These are phyloP conservation scores for Mycena venus DNA, from an alignment of 768 basidiomycete genomes.

Conservation along the genomic window DNA sequence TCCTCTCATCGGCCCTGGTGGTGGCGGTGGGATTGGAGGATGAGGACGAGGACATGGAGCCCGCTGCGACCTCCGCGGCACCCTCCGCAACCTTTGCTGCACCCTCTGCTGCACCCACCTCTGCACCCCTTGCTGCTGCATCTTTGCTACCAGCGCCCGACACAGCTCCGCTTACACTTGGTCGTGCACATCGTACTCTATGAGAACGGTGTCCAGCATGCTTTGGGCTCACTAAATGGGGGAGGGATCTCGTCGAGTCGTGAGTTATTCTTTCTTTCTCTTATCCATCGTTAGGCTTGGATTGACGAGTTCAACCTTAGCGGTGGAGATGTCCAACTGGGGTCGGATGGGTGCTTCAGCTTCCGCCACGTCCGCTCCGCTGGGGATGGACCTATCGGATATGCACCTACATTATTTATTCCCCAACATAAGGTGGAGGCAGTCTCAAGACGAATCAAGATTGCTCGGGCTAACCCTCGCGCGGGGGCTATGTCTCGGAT, in stretches of 20 bases:
- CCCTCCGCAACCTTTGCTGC: too few relatives aligned
- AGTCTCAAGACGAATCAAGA: constrained; percentile 43
- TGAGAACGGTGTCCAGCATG: constrained; percentile 49
- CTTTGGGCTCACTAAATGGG: constrained; percentile 42
- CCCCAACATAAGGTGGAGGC: constrained; percentile 47
- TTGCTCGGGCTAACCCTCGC: constrained; percentile 29
- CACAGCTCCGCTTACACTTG: neutral
- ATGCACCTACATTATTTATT: constrained; percentile 49
- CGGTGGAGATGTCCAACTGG: too few relatives aligned
- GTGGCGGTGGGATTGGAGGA: too few relatives aligned
- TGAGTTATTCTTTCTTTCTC: constrained; percentile 30
- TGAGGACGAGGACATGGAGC: too few relatives aligned
- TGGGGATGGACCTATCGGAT: constrained; percentile 48
- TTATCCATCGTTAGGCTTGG: constrained; percentile 48
- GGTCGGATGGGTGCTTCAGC: constrained; percentile 54
- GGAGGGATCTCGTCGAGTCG: constrained; percentile 39
- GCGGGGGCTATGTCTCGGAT: constrained; percentile 31
- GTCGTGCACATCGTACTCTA: constrained; percentile 36
- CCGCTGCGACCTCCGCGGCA: too few relatives aligned
- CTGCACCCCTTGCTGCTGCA: too few relatives aligned
- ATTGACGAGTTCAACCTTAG: constrained; percentile 47
- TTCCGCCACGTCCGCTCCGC: constrained; percentile 47
- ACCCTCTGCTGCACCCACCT: too few relatives aligned
- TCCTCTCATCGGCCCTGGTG: too few relatives aligned
- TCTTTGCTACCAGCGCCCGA: too few relatives aligned